A percentile compares a stretch with the other conserved stretches of the same genome.
Conservation (phyloP, 2,329 filamentous ascomycete genomes). For the Talaromyces sp. region DNA sequence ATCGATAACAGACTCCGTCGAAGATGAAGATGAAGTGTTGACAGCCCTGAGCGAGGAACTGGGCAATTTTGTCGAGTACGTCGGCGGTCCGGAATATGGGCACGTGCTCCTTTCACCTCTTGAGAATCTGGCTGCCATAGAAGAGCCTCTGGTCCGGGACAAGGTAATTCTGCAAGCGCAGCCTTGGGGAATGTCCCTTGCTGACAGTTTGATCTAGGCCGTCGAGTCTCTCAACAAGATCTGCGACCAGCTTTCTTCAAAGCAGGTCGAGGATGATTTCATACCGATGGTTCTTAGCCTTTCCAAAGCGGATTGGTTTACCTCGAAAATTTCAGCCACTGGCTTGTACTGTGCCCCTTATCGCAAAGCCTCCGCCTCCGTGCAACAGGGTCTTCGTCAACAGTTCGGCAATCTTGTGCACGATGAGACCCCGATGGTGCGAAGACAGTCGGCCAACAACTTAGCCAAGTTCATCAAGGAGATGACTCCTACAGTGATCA, state of each 20-base stretch:
- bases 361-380: slow-evolving; percentile 77
- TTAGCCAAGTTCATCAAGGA: slow-evolving; percentile 96
- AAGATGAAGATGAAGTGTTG: slow-evolving; percentile 97
- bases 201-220: slow-evolving; percentile 54
- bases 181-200: slow-evolving; percentile 7
- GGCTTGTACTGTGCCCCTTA: slow-evolving; percentile 93
- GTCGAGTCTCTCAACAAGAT: slow-evolving; percentile 99
- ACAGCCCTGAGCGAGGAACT: slow-evolving; percentile 96
- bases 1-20: slow-evolving; percentile 72
- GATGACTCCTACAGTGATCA: slow-evolving; percentile 84
- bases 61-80: slow-evolving; percentile 94
- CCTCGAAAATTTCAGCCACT: slow-evolving; percentile 96
- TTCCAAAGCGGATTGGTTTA: slow-evolving; percentile 99
- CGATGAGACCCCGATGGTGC: slow-evolving; percentile 98
- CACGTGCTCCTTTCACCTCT: slow-evolving; percentile 95
- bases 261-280: slow-evolving; percentile 96
- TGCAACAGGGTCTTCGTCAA: slow-evolving; percentile 85
- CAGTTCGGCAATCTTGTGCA: slow-evolving; percentile 92
- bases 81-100: slow-evolving; percentile 86
- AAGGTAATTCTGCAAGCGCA: slow-evolving; percentile 59
- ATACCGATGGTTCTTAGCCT: slow-evolving; percentile 92
- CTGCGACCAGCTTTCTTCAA: slow-evolving; percentile 81
- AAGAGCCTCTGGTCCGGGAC: slow-evolving; percentile 94
- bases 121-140: slow-evolving; percentile 96
- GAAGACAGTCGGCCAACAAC: slow-evolving; percentile 93